Base-by-base conservation (phyloP, 495 filamentous ascomycete species). In the Recurvomyces mirabilis region DNA sequence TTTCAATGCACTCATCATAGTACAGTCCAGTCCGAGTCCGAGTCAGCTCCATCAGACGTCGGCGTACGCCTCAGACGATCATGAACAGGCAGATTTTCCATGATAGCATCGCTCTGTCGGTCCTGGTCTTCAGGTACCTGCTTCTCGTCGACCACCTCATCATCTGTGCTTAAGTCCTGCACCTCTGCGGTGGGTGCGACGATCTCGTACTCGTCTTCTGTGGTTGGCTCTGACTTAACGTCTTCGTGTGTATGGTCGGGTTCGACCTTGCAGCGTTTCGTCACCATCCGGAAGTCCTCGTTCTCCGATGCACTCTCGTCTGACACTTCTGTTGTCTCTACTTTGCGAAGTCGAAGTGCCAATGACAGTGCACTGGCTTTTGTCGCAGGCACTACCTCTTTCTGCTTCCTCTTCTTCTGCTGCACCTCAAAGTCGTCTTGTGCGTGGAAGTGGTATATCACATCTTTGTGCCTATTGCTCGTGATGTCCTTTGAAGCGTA, bases 401-500 rank as follows among this genome's bases (percentile, higher is more conserved):
- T n/a, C n/a, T n/a, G n/a, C 43, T 29, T 29, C 31, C 22, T 25
- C 30, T 33, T 46, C 33, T 38, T 46, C 7, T 20, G 14, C 1
- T n/a, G 2, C 14, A 20, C 23, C 1, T 50, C 34, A n/a, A 18
- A 10, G 29, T 46, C 33, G 10, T 46, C 37, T 14, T 34, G 6
- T 20, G 3, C 24, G 26, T 51, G 43, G 37, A 52, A 38, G 23
- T 39, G 29, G 43, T 37, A 41, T 3, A 41, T 15, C n/a, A 29
- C 35, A 32, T 42, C 32, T 12, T 25, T 38, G 29, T 3, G 21
- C 1, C 23, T 24, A 4, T 26, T 10, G 6, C 1, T 19, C n/a
- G 28, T 3, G 5, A 41, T 30, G 3, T 51, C 28, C n/a, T 36
- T 24, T n/a, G 48, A 46, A 33, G 43, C 41, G 20, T 51, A 51